Evolutionary conservation across 2,329 filamentous ascomycete species (phyloP).

Genomic region (Cadophora luteo-olivacea): DNA sequence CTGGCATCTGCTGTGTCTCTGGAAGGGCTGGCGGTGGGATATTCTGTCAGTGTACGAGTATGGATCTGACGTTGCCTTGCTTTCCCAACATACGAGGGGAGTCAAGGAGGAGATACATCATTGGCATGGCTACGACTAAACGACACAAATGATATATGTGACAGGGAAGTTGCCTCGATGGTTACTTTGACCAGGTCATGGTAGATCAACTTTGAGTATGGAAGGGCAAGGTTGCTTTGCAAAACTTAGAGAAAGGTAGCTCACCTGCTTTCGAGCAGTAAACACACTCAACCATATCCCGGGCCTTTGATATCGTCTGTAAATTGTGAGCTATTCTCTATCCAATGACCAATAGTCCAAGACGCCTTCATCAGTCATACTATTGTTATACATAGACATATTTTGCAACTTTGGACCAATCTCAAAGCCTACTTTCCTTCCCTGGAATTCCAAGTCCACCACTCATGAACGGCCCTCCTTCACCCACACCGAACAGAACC

Average conservation of each 20-base stretch:
- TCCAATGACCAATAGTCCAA: not conserved
- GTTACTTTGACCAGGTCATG: not conserved
- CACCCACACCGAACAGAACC: slow-evolving; percentile 37
- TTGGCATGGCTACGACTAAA: not conserved
- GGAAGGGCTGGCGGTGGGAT: not conserved
- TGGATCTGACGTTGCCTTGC: not conserved
- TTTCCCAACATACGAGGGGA: not conserved
- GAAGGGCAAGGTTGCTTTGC: not conserved
- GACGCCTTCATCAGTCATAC: slow-evolving; percentile 7
- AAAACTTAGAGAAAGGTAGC: slow-evolving; percentile 4
- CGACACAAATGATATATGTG: not conserved
- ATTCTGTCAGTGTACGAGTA: not conserved
- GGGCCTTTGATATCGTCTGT: not conserved
- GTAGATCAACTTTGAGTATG: not conserved
- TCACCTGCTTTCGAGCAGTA: not conserved
- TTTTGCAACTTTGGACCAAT: not conserved
- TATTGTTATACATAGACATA: not conserved
- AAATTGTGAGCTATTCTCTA: not conserved
- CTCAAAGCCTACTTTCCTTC: slow-evolving; percentile 38
- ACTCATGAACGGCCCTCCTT: slow-evolving; percentile 41
- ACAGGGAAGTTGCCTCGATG: not conserved
- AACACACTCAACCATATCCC: not conserved
- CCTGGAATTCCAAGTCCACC: slow-evolving; percentile 34
- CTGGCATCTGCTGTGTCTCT: not conserved
- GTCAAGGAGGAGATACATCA: not conserved